Evolutionary conservation across 2,329 filamentous ascomycete genomes (phyloP).

Genomic region (Neonectria neomacrospora): DNA sequence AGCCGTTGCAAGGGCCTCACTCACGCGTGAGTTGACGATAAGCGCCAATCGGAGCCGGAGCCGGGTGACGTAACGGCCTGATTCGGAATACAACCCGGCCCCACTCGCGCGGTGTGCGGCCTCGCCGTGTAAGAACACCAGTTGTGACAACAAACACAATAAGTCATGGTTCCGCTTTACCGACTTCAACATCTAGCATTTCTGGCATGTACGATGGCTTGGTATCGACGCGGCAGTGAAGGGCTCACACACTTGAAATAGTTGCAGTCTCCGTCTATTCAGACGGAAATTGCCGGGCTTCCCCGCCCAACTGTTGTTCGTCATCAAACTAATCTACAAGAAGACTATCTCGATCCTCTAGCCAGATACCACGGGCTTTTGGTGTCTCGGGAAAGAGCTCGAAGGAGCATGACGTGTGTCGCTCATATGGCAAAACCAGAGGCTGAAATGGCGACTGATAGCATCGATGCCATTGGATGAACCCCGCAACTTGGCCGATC

Average conservation of each 20-base stretch:
- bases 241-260: background rate
- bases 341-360: background rate
- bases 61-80: background rate
- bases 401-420: slow-evolving; percentile 5
- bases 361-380: background rate
- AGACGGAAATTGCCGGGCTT: background rate
- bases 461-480: slow-evolving; percentile 18
- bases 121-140: background rate
- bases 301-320: background rate
- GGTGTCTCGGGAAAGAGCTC: background rate
- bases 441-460: slow-evolving; percentile 27
- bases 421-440: slow-evolving; percentile 14
- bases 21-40: background rate
- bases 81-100: background rate
- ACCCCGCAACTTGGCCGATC: slow-evolving; percentile 22
- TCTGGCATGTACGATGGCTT: background rate
- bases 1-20: background rate
- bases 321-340: background rate
- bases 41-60: background rate
- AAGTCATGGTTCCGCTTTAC: background rate
- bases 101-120: background rate
- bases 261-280: background rate
- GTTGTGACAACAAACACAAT: background rate
- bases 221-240: background rate
- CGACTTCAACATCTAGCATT: background rate